Evolutionary conservation across 202 grass and related monocot genomes (phyloP).

Genomic region (Setaria italica): DNA sequence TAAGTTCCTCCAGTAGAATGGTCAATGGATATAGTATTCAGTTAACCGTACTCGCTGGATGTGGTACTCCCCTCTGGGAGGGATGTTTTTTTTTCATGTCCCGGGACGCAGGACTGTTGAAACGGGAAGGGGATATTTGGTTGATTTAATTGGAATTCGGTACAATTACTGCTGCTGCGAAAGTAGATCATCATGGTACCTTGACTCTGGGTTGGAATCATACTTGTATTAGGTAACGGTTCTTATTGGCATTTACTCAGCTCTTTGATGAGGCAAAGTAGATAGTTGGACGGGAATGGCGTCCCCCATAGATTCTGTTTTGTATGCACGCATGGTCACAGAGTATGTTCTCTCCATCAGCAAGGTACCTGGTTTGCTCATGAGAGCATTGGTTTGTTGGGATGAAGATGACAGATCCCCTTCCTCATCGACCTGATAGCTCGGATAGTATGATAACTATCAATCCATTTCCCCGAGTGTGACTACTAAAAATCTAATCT

Average conservation of each 20-base stretch:
- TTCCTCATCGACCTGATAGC: neutral
- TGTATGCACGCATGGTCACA: neutral
- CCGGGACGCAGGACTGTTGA: neutral
- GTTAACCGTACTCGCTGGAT: neutral
- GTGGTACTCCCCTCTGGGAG: neutral
- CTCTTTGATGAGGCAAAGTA: conserved; percentile 31
- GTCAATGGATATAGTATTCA: conserved; percentile 7
- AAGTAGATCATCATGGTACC: conserved; percentile 7
- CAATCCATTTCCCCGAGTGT: neutral
- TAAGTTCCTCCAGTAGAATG: neutral
- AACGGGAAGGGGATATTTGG: conserved; percentile 3
- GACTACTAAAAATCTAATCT: neutral
- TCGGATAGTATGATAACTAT: neutral
- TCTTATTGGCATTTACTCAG: conserved; percentile 20
- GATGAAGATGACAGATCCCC: neutral
- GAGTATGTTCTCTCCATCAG: conserved; percentile 5
- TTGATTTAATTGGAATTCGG: conserved; percentile 9
- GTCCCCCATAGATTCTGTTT: conserved; percentile 11
- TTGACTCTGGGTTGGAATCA: neutral
- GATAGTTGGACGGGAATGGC: neutral
- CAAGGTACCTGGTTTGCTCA: conserved; percentile 13
- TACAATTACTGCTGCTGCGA: conserved; percentile 4
- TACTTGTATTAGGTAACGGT: neutral
- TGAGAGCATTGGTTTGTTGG: neutral
- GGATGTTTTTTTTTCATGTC: neutral